Evolutionary conservation across 163 green algal species (phyloP).

Genomic region (Chloromonas sp.): DNA sequence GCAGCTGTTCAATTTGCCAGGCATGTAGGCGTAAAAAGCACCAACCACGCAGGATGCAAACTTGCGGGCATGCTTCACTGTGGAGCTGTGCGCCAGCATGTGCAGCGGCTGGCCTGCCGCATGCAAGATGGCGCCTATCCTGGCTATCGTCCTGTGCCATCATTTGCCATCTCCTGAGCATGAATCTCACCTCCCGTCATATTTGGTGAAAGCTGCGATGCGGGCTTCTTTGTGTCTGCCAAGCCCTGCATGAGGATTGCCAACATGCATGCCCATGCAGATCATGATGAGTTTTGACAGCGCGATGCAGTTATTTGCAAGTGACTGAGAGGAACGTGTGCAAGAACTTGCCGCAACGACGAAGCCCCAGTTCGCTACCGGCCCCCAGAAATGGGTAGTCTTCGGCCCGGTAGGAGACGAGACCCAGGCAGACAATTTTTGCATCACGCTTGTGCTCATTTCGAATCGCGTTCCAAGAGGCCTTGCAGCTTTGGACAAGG

Average conservation of each 20-base stretch:
- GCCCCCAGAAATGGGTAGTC: slow-evolving; percentile 78
- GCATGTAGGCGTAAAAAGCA: not conserved
- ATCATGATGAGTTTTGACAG: not conserved
- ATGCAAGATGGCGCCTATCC: too few relatives aligned
- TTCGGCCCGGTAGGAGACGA: slow-evolving; percentile 59
- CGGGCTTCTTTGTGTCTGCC: slow-evolving; percentile 51
- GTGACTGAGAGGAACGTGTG: not conserved
- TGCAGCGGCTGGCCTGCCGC: too few relatives aligned
- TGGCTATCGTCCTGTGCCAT: not conserved
- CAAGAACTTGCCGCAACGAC: slow-evolving; percentile 18
- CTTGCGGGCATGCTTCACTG: not conserved
- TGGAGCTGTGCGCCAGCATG: not conserved
- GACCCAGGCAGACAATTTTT: slow-evolving; percentile 19
- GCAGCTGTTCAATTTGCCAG: too few relatives aligned
- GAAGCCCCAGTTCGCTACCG: slow-evolving; percentile 78
- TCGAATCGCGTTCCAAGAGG: too few relatives aligned
- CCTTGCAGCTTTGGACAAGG: too few relatives aligned
- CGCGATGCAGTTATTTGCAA: not conserved
- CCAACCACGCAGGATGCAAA: not conserved
- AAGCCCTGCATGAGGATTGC: slow-evolving; percentile 30
- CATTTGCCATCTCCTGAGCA: not conserved
- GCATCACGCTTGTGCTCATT: too few relatives aligned
- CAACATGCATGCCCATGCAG: not conserved
- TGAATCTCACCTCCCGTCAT: slow-evolving; percentile 49
- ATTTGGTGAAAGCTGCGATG: slow-evolving; percentile 54